phyloP scores from a whole-genome alignment of 805 yeast species.

The Starmerella riodocensis region DNA sequence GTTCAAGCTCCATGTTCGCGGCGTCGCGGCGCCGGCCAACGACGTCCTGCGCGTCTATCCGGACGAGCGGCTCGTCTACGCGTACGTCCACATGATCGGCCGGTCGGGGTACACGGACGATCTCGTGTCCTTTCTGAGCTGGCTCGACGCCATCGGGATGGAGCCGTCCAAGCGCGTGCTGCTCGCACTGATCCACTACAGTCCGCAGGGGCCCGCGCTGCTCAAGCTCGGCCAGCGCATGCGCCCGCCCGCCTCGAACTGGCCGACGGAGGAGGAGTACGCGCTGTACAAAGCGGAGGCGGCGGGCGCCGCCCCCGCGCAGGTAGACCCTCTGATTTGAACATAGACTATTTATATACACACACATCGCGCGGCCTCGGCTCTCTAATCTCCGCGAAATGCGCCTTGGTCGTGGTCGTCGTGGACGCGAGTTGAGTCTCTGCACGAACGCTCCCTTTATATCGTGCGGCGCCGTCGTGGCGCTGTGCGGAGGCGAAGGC shows the following conservation, averaged over 20 bases:
- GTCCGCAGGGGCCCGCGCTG: slow-evolving; percentile 25
- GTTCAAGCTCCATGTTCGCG: slow-evolving; percentile 35
- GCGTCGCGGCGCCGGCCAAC: slow-evolving; percentile 24
- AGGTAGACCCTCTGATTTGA: neutral
- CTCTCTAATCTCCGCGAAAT: no score
- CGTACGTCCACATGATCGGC: slow-evolving; percentile 40
- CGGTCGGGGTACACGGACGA: slow-evolving; percentile 37
- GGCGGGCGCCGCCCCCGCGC: no score
- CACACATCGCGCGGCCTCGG: no score
- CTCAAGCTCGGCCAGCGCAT: slow-evolving; percentile 20
- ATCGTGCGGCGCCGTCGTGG: no score
- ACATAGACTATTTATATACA: neutral
- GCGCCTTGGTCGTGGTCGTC: no score
- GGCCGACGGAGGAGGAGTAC: slow-evolving; percentile 25
- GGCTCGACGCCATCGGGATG: slow-evolving; percentile 41
- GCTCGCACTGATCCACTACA: slow-evolving; percentile 28
- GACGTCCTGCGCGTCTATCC: slow-evolving; percentile 33
- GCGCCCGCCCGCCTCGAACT: slow-evolving; percentile 17
- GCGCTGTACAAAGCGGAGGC: no score
- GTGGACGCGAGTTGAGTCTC: no score
- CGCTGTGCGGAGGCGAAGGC: no score
- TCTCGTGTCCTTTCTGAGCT: slow-evolving; percentile 37
- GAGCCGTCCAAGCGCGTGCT: slow-evolving; percentile 34
- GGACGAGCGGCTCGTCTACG: slow-evolving; percentile 35
- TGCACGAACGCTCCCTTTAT: no score